phyloP scores from a whole-genome alignment of 495 filamentous ascomycete species.

The Friedmanniomyces simplex region DNA sequence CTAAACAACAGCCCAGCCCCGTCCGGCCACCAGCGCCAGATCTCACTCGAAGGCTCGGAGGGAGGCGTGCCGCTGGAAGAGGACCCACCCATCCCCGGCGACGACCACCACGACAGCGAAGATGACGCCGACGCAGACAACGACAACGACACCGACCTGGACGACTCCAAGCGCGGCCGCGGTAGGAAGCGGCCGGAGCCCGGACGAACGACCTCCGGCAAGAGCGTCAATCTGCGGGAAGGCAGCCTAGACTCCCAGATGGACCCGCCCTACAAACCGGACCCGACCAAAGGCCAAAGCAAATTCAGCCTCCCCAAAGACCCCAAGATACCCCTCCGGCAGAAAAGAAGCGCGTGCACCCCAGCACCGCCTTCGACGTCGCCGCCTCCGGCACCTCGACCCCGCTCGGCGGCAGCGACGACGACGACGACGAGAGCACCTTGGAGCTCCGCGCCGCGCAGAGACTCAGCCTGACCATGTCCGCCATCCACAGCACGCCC shows the following conservation, averaged over 20 bases:
- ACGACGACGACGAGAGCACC: slow-evolving; percentile 78
- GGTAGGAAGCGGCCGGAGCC: slow-evolving; percentile 25
- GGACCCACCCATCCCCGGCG: neutral
- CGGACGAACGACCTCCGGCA: slow-evolving; percentile 26
- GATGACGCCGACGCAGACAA: slow-evolving; percentile 22
- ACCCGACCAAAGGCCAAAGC: slow-evolving; percentile 55
- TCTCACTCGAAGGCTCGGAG: slow-evolving; percentile 6
- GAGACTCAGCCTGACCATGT: slow-evolving; percentile 66
- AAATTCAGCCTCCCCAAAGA: slow-evolving; percentile 54
- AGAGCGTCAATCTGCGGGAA: slow-evolving; percentile 24
- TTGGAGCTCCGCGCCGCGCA: slow-evolving; percentile 79
- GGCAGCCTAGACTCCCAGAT: slow-evolving; percentile 20
- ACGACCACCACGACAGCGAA: slow-evolving; percentile 5
- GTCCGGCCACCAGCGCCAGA: neutral
- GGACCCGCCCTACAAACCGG: slow-evolving; percentile 55
- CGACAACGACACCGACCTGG: slow-evolving; percentile 39
- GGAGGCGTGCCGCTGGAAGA: slow-evolving; percentile 8
- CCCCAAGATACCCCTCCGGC: slow-evolving; percentile 45
- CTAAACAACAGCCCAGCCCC: slow-evolving; percentile 12
- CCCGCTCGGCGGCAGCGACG: slow-evolving; percentile 58
- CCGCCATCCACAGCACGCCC: slow-evolving; percentile 64
- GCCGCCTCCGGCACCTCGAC: slow-evolving; percentile 57
- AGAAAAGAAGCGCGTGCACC: slow-evolving; percentile 64
- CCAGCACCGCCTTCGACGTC: slow-evolving; percentile 66
- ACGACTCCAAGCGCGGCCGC: slow-evolving; percentile 32